phyloP scores from a whole-genome alignment of 163 green algal genomes.

The Volvox carteri region DNA sequence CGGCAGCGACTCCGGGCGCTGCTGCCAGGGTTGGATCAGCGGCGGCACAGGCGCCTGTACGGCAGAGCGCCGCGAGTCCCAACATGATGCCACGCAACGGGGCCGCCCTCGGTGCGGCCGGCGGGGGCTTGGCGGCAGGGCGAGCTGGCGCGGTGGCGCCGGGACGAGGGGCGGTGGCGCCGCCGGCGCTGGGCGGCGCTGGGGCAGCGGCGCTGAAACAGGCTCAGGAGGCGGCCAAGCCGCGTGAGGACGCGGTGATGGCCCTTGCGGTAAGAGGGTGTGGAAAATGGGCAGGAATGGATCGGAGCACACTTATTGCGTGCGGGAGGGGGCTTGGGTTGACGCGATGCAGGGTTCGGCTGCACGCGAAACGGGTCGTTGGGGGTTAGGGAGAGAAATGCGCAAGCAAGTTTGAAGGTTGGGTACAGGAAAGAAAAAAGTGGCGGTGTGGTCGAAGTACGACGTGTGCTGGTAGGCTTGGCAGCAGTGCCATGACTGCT shows the following conservation, averaged over 20 bases:
- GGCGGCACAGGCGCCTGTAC: neutral
- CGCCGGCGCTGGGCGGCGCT: neutral
- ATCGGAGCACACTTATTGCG: too few species aligned
- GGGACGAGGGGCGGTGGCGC: neutral
- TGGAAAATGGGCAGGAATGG: too few species aligned
- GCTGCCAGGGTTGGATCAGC: neutral
- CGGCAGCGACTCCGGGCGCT: neutral
- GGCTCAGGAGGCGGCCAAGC: slow-evolving; percentile 55
- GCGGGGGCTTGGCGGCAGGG: neutral
- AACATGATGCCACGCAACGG: neutral
- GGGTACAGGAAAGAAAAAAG: too few species aligned
- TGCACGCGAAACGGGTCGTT: too few species aligned
- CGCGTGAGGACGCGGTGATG: slow-evolving; percentile 48
- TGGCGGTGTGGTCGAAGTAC: too few species aligned
- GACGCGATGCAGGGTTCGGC: too few species aligned
- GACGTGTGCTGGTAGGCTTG: too few species aligned
- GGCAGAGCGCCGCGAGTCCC: slow-evolving; percentile 26
- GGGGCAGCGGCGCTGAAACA: slow-evolving; percentile 32
- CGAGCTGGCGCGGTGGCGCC: neutral
- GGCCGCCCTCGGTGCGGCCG: neutral
- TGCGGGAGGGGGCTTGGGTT: too few species aligned
- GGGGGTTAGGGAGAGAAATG: too few species aligned
- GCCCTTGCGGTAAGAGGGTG: slow-evolving; percentile 45
- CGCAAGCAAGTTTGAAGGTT: too few species aligned
- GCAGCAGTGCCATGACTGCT: too few species aligned